These are phyloP conservation scores for Psilocybe cyanescens DNA, from an alignment of 768 basidiomycete species.

Conservation along the genomic window DNA sequence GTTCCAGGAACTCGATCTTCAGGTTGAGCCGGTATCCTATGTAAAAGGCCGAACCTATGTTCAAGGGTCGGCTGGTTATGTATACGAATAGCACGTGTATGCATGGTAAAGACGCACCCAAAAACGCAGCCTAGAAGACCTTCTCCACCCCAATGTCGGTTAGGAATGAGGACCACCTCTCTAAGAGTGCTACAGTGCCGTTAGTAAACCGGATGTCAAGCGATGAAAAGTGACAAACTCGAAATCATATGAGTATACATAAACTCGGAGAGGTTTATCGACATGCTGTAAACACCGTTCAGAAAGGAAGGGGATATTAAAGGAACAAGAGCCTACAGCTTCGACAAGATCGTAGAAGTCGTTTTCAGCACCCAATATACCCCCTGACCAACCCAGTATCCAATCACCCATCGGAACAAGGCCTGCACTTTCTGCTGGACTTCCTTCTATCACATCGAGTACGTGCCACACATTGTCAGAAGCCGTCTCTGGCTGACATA, in stretches of 20 bases:
- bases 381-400: constrained; percentile 86
- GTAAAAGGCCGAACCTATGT: constrained; percentile 83
- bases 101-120: constrained; percentile 51
- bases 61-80: constrained; percentile 2
- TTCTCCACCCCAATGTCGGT: constrained; percentile 97
- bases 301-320: constrained; percentile 5
- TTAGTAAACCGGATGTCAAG: constrained; percentile 10
- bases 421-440: constrained; percentile 95
- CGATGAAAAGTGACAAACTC: constrained; percentile 59
- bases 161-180: constrained; percentile 94
- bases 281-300: constrained; percentile 62
- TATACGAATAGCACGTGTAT: constrained; percentile 29
- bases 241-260: constrained; percentile 97
- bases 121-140: constrained; percentile 95
- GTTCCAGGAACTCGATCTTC: constrained; percentile 59
- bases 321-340: constrained; percentile 57
- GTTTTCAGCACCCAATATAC: constrained; percentile 85
- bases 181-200: constrained; percentile 69
- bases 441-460: constrained; percentile 93
- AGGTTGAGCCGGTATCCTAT: constrained; percentile 87
- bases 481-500: constrained; percentile 89
- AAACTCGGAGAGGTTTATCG: constrained; percentile 91
- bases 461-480: constrained; percentile 98
- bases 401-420: constrained; percentile 86
- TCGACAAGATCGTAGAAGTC: constrained; percentile 98